phyloP scores from a whole-genome alignment of 352 stramenopile genomes.

The Globisporangium orthogonon region DNA sequence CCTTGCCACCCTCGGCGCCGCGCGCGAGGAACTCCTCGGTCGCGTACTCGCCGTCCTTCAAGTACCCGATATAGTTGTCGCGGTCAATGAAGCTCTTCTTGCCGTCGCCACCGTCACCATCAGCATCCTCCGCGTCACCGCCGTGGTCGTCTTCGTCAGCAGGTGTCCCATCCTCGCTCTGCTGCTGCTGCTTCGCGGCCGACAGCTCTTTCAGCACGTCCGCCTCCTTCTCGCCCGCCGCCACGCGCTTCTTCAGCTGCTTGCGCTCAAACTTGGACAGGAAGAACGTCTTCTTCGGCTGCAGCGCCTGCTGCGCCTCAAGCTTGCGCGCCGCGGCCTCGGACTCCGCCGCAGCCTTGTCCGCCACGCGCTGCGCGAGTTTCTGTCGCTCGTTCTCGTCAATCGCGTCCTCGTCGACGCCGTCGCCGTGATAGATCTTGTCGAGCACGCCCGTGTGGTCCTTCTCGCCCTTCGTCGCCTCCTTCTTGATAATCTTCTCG shows the following conservation, averaged over 20 bases:
- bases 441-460: slow-evolving; percentile 19
- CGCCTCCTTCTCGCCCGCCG: slow-evolving; percentile 61
- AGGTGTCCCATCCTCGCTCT: not conserved
- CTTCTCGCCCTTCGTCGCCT: slow-evolving; percentile 45
- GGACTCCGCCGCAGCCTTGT: slow-evolving; percentile 7
- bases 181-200: slow-evolving; percentile 32
- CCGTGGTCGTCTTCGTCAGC: slow-evolving; percentile 3
- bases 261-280: slow-evolving; percentile 95
- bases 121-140: slow-evolving; percentile 7
- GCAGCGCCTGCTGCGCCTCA: slow-evolving; percentile 5
- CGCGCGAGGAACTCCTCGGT: slow-evolving; percentile 73
- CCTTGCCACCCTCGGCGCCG: slow-evolving; percentile 66
- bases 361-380: slow-evolving; percentile 3
- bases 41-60: slow-evolving; percentile 71
- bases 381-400: slow-evolving; percentile 24
- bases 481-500: slow-evolving; percentile 78
- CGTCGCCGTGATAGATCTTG: slow-evolving; percentile 26
- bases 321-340: slow-evolving; percentile 2
- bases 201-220: slow-evolving; percentile 64
- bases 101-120: slow-evolving; percentile 21
- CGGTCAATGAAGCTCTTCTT: slow-evolving; percentile 61
- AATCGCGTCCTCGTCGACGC: slow-evolving; percentile 17
- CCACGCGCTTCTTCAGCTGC: slow-evolving; percentile 89
- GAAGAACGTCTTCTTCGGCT: slow-evolving; percentile 72
- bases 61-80: slow-evolving; percentile 84